phyloP scores from a whole-genome alignment of 331 rosid species.

The Erythrophleum ivorense region DNA sequence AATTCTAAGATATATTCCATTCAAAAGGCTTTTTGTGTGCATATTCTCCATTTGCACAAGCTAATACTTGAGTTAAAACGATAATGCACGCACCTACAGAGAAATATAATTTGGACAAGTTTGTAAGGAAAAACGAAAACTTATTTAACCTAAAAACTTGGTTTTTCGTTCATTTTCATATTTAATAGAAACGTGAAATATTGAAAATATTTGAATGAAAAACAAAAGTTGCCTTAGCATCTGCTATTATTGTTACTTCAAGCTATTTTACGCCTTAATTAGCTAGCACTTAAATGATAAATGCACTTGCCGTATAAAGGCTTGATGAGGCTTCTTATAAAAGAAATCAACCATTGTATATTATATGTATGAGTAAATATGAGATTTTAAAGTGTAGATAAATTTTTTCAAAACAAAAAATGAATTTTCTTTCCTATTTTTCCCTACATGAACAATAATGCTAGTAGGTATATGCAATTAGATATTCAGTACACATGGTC shows the following conservation, averaged over 20 bases:
- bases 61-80: too few relatives aligned
- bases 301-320: not conserved
- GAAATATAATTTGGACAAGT: too few relatives aligned
- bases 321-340: too few relatives aligned
- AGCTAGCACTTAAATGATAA: not conserved
- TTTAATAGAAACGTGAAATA: not conserved
- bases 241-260: not conserved
- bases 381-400: not conserved
- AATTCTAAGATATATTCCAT: not conserved
- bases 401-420: not conserved
- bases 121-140: not conserved
- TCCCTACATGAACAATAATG: slow-evolving; percentile 46
- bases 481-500: slow-evolving; percentile 43
- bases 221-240: not conserved
- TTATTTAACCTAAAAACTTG: not conserved
- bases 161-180: not conserved
- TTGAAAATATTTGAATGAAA: not conserved
- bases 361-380: not conserved
- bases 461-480: slow-evolving; percentile 48
- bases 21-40: not conserved
- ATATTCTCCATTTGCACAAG: too few relatives aligned
- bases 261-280: not conserved
- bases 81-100: too few relatives aligned
- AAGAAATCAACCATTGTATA: not conserved
- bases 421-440: slow-evolving; percentile 4